Base-by-base conservation (phyloP, 805 yeast species). In the Candida rishiriensis region DNA sequence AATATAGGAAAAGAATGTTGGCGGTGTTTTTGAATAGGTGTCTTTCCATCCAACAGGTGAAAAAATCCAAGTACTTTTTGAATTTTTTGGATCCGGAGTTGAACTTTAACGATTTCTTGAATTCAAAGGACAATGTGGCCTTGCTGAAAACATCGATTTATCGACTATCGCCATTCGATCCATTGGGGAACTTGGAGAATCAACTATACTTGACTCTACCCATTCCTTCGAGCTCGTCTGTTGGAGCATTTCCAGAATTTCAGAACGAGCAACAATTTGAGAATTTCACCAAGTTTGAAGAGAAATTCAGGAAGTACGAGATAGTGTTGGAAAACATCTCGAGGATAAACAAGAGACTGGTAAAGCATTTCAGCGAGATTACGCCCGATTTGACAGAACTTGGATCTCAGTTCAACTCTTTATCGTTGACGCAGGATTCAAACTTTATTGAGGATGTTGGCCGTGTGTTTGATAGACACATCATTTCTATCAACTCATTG, bases 71-170 rank as follows among this genome's bases (percentile, higher is more conserved):
- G 15, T 79, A 85, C 17, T 87, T 89, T 56, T 74, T 79, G 34
- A 79, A 83, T 57, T 93, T 93, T 57, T 63, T 93, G 44, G 93
- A 89, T 58, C 96, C 98, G 7, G 84, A 84, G 48, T 79, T 87
- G 11, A 76, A 78, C 52, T 93, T 97, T 91, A 71, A 75, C 18
- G 96, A 90, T 57, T 95, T 79, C 2, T 56, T 83, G 40, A 66
- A 65, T 38, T 60, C 77, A 3, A 81, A 83, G 12, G 83, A 81
- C 3, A 70, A 82, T 14, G 65, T 75, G 3, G 64, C 69, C 11
- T 61, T 85, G 16, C 42, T 42, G 79, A 88, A 37, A 56, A 70
- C 52, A 61, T 78, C 59, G 65, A 75, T 50, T 54, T 85, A 41
- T 64, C 76, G 50, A 79, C 79, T 66, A 3, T 84, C 88, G 3